A percentile compares a stretch with the other conserved stretches of the same genome.
Conservation (phyloP, 345 rosid species). For the Gossypium sturtianum region DNA sequence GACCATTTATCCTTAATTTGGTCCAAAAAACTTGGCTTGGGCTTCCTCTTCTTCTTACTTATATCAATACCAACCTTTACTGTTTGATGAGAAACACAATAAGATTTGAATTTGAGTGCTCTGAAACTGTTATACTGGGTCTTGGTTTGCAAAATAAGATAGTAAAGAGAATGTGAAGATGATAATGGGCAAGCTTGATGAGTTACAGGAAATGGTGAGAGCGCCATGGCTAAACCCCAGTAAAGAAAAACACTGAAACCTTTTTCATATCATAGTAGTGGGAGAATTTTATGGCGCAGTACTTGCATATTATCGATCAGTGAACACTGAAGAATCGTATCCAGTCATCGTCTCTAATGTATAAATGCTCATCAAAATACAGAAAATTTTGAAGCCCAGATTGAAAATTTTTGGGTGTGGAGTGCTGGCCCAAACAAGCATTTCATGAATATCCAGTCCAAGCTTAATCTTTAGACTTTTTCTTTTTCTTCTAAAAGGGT, state of each 20-base stretch:
- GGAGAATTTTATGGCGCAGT: not conserved
- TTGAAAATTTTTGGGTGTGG: too few relatives aligned
- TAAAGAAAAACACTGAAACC: not conserved
- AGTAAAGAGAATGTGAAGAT: slow-evolving; percentile 15
- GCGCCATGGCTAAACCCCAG: slow-evolving; percentile 31
- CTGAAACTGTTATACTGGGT: slow-evolving; percentile 4
- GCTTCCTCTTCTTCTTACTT: slow-evolving; percentile 44
- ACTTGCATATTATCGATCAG: not conserved
- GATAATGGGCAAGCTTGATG: slow-evolving; percentile 21
- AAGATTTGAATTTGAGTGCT: slow-evolving; percentile 19
- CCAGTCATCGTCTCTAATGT: too few relatives aligned
- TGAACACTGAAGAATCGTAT: not conserved
- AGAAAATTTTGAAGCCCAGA: too few relatives aligned
- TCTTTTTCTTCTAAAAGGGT: too few relatives aligned
- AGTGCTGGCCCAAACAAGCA: too few relatives aligned
- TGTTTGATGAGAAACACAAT: slow-evolving; percentile 22
- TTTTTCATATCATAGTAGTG: not conserved
- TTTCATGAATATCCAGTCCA: too few relatives aligned
- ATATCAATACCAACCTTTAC: slow-evolving; percentile 20
- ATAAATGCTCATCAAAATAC: too few relatives aligned
- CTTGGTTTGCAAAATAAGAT: slow-evolving; percentile 19
- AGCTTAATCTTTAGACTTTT: too few relatives aligned
- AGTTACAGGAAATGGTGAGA: slow-evolving; percentile 28
- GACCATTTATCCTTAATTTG: slow-evolving; percentile 75
- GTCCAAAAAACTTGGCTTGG: slow-evolving; percentile 66